Percentiles rank a stretch among this genome's conserved stretches.
phyloP scores from a whole-genome alignment of 495 filamentous ascomycete genomes.

The Penicillium lividum region DNA sequence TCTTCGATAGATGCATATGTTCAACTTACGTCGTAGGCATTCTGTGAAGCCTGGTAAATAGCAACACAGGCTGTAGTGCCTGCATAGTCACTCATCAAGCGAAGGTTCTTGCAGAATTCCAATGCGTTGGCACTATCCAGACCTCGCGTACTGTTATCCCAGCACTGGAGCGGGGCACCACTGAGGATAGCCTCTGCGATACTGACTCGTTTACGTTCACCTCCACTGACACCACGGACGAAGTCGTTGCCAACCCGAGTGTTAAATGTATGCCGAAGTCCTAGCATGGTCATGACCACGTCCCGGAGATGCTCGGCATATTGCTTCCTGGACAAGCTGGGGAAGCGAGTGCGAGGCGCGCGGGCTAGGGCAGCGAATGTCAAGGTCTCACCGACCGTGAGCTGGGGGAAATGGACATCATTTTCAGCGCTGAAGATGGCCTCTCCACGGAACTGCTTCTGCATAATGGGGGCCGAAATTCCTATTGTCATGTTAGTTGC shows the following conservation, averaged over 20 bases:
- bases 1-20: neutral
- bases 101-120: slow-evolving; percentile 71
- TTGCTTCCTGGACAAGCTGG: slow-evolving; percentile 34
- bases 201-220: slow-evolving; percentile 80
- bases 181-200: slow-evolving; percentile 72
- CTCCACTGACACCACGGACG: slow-evolving; percentile 75
- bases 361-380: slow-evolving; percentile 55
- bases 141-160: slow-evolving; percentile 78
- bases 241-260: slow-evolving; percentile 80
- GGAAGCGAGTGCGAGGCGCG: slow-evolving; percentile 26
- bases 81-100: slow-evolving; percentile 64
- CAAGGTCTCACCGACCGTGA: slow-evolving; percentile 62
- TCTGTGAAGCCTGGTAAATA: slow-evolving; percentile 81
- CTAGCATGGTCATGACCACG: slow-evolving; percentile 78
- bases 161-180: slow-evolving; percentile 71
- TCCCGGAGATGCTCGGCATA: slow-evolving; percentile 69
- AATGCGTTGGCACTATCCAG: slow-evolving; percentile 78
- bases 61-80: slow-evolving; percentile 66
- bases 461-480: slow-evolving; percentile 36
- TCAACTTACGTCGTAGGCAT: slow-evolving; percentile 59
- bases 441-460: slow-evolving; percentile 62
- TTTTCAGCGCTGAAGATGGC: slow-evolving; percentile 59
- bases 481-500: neutral
- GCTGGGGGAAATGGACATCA: slow-evolving; percentile 61
- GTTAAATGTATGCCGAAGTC: slow-evolving; percentile 72